These are phyloP conservation scores for Hypoxylon sp. DNA, from an alignment of 2,329 filamentous ascomycete genomes.

Conservation along the genomic window DNA sequence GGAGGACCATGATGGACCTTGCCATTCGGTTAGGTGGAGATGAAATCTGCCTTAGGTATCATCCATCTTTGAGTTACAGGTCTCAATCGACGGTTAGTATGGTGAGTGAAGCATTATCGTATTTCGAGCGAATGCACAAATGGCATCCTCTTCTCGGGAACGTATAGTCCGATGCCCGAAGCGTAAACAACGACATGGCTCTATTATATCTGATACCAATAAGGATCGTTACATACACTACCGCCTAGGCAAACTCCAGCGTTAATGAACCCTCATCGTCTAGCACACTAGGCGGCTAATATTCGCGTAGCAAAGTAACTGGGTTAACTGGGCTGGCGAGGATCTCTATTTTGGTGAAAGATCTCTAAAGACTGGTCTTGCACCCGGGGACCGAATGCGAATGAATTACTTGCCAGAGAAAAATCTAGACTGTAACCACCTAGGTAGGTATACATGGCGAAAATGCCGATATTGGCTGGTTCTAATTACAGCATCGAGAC, in stretches of 20 bases:
- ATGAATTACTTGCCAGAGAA: background rate
- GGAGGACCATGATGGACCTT: slow-evolving; percentile 2
- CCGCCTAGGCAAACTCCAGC: background rate
- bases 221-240: slow-evolving; percentile 19
- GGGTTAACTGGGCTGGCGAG: background rate
- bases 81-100: background rate
- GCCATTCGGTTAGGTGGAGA: slow-evolving; percentile 20
- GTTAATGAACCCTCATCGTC: slow-evolving; percentile 1
- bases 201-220: slow-evolving; percentile 15
- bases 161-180: slow-evolving; percentile 25
- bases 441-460: background rate
- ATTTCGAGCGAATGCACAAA: slow-evolving; percentile 10
- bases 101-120: background rate
- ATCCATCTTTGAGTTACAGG: background rate
- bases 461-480: slow-evolving; percentile 20
- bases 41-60: background rate
- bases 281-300: slow-evolving; percentile 30
- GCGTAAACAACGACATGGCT: slow-evolving; percentile 13
- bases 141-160: slow-evolving; percentile 15
- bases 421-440: background rate
- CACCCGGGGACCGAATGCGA: slow-evolving; percentile 6
- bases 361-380: slow-evolving; percentile 8
- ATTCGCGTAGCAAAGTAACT: slow-evolving; percentile 22
- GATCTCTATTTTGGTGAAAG: slow-evolving; percentile 17
- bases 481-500: slow-evolving; percentile 35